Percentiles rank a stretch among this genome's conserved stretches.
These are phyloP conservation scores for Fonsecaea multimorphosa DNA, from an alignment of 2,329 filamentous ascomycete species.

Conservation along the genomic window DNA sequence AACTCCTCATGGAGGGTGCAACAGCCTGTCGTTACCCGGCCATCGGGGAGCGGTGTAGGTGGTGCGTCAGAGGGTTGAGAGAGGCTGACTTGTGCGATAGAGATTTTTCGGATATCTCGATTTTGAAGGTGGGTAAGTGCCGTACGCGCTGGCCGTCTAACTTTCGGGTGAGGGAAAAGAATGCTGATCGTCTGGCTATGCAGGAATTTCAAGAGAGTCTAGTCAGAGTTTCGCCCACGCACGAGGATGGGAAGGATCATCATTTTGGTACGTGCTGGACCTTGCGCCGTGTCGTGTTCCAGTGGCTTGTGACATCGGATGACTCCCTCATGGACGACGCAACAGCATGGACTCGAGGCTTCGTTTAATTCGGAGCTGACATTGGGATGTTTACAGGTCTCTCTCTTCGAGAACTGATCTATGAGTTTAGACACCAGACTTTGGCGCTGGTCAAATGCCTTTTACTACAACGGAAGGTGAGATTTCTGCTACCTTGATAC, in stretches of 20 bases:
- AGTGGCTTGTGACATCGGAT: background rate
- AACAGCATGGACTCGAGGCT: background rate
- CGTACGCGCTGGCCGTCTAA: background rate
- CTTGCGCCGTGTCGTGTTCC: background rate
- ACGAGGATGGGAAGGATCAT: constrained; percentile 78
- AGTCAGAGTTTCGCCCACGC: constrained; percentile 61
- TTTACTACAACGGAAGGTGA: constrained; percentile 90
- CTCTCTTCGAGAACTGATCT: constrained; percentile 86
- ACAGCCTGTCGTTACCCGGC: background rate
- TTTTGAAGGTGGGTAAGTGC: constrained; percentile 65
- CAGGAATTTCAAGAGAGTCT: constrained; percentile 90
- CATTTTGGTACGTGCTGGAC: constrained; percentile 72
- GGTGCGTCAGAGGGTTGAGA: background rate
- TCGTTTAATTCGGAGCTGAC: constrained; percentile 32
- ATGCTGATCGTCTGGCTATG: background rate
- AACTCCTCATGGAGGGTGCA: constrained; percentile 1
- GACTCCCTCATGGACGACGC: background rate
- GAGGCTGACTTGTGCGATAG: constrained; percentile 43
- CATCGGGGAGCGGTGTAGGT: background rate
- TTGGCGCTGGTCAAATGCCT: constrained; percentile 92
- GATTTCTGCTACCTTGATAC: constrained; percentile 6
- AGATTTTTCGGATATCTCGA: constrained; percentile 90
- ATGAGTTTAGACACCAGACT: constrained; percentile 94
- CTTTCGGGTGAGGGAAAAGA: background rate
- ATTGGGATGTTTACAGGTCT: constrained; percentile 52